Evolutionary conservation across 2,329 filamentous ascomycete species (phyloP).

Genomic region (Talaromyces sp.): DNA sequence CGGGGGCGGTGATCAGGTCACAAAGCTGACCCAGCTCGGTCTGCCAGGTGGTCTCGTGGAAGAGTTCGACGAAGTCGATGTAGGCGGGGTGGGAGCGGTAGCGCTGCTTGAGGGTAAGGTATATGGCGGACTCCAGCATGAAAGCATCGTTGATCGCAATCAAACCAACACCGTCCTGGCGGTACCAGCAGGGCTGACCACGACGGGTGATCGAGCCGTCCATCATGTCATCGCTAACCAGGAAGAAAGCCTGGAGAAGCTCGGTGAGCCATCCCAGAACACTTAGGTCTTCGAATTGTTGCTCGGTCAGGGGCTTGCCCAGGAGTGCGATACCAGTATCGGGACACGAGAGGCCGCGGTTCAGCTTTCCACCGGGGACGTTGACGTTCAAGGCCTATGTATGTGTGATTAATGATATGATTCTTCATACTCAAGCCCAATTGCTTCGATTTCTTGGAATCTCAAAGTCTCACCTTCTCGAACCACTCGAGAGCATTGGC

Average conservation of each 20-base stretch:
- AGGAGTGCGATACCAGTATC: constrained; percentile 85
- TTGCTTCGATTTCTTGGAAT: background rate
- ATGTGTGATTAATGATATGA: constrained; percentile 2
- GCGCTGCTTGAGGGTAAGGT: constrained; percentile 87
- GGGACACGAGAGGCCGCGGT: constrained; percentile 96
- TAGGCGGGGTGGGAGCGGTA: constrained; percentile 88
- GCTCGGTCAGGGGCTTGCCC: constrained; percentile 68
- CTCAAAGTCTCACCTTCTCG: constrained; percentile 63
- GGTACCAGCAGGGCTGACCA: constrained; percentile 96
- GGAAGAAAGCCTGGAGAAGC: constrained; percentile 97
- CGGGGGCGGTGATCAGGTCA: constrained; percentile 92
- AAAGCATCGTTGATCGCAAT: constrained; percentile 98
- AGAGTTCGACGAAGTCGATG: constrained; percentile 89
- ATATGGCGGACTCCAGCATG: constrained; percentile 90
- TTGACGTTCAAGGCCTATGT: constrained; percentile 79
- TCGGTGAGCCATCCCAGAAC: constrained; percentile 97
- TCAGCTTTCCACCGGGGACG: constrained; percentile 93
- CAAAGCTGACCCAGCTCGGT: constrained; percentile 95
- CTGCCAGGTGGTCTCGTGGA: constrained; percentile 92
- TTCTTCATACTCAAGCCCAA: background rate
- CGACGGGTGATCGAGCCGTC: constrained; percentile 92
- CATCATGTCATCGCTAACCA: constrained; percentile 99
- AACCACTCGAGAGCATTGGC: constrained; percentile 82
- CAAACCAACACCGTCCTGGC: constrained; percentile 84
- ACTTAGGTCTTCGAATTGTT: constrained; percentile 86